Conservation (phyloP, 305 asterid genomes). For the Fraxinus angustifolia region DNA sequence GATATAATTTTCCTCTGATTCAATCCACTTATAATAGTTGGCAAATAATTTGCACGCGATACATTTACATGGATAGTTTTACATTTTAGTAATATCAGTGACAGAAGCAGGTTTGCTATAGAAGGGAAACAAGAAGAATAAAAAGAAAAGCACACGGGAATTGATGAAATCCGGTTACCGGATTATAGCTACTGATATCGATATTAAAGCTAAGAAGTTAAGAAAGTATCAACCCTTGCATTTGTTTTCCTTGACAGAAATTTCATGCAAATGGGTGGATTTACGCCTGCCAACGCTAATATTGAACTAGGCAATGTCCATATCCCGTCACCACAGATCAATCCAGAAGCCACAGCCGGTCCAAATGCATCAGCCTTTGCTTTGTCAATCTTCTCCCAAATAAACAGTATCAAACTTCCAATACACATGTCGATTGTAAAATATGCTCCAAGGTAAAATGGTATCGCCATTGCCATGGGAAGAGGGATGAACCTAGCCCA, state of each 20-base stretch:
- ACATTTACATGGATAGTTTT: constrained; percentile 9
- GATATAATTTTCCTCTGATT: background rate
- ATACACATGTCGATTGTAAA: constrained; percentile 85
- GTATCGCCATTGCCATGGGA: constrained; percentile 96
- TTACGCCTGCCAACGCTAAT: constrained; percentile 60
- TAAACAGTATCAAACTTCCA: constrained; percentile 67
- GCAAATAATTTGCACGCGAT: background rate
- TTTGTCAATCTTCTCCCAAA: constrained; percentile 65
- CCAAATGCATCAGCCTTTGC: constrained; percentile 77
- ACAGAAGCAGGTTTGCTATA: background rate
- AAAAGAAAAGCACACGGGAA: background rate
- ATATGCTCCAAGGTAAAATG: constrained; percentile 75
- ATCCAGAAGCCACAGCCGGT: constrained; percentile 84
- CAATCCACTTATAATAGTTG: background rate
- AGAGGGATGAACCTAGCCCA: constrained; percentile 64
- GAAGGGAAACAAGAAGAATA: background rate
- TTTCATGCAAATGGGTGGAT: constrained; percentile 88
- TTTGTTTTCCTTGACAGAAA: constrained; percentile 55
- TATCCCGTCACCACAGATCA: constrained; percentile 87
- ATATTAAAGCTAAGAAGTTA: constrained; percentile 32
- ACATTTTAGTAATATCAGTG: background rate
- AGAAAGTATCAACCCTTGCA: constrained; percentile 43
- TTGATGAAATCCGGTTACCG: background rate
- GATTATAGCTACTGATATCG: background rate
- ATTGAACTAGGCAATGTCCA: constrained; percentile 75